Evolutionary conservation across 495 filamentous ascomycete genomes (phyloP).

Genomic region (Amniculicola lignicola): DNA sequence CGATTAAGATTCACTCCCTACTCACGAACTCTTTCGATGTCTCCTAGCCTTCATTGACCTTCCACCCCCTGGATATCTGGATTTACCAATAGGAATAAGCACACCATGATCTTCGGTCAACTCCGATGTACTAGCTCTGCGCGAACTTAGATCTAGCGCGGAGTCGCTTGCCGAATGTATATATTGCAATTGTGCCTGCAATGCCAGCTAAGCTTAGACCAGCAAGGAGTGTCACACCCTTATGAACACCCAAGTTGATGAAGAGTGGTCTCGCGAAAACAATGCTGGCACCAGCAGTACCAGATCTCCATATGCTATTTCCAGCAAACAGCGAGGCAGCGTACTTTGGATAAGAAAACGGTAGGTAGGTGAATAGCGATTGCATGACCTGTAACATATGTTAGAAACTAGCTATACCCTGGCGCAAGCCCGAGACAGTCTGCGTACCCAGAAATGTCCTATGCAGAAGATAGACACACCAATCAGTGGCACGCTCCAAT

Average conservation of each 20-base stretch:
- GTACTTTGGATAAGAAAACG: conserved; percentile 59
- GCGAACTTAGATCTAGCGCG: too few species aligned
- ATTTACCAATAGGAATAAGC: too few species aligned
- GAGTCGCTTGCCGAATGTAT: too few species aligned
- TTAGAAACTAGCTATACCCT: conserved; percentile 1
- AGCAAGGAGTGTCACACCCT: conserved; percentile 54
- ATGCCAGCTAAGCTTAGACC: too few species aligned
- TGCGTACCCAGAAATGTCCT: neutral
- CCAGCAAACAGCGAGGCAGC: conserved; percentile 58
- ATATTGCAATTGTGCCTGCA: too few species aligned
- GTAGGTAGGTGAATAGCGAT: conserved; percentile 61
- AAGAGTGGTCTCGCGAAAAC: conserved; percentile 57
- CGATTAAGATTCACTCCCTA: too few species aligned
- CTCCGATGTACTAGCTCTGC: too few species aligned
- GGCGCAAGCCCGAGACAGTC: neutral
- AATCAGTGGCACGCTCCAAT: conserved; percentile 32
- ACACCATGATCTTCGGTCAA: too few species aligned
- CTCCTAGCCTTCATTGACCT: too few species aligned
- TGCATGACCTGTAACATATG: conserved; percentile 53
- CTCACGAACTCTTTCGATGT: too few species aligned
- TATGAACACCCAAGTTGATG: conserved; percentile 52
- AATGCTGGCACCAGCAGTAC: conserved; percentile 54
- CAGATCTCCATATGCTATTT: conserved; percentile 57
- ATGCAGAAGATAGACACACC: neutral
- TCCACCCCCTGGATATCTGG: too few species aligned